Evolutionary conservation across 805 yeast species (phyloP), one percentile per base, ranked within the genome.

Genomic region (Candida awuae): DNA sequence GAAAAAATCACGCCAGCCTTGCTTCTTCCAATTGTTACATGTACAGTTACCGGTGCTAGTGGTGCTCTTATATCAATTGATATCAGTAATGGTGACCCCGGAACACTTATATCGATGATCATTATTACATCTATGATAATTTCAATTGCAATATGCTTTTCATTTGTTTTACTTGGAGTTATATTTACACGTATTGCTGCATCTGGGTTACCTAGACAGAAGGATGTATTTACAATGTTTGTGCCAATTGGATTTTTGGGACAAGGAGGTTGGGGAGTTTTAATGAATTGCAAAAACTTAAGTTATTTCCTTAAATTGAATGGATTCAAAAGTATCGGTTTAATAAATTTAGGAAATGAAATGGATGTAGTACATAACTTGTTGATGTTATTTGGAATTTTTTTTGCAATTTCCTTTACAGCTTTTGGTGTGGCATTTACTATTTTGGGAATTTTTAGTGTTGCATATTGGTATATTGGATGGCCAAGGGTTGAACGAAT

Each of bases 161-260:
- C 49, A 23, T 32, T 42, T 16, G 25, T 47, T 7, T 59, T 71
- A 14, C 56, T 84, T 25, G 81, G 85, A 0, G 62, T 83, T 3
- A 77, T 78, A 54, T 62, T 80, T 44, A 68, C 80, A 68, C 75
- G 77, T 39, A 58, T 84, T 18, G 55, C 79, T 18, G 59, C 75
- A 2, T 64, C 70, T 52, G 78, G 78, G 47, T 58, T 79, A 19
- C 88, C 94, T 2, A 61, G 68, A 6, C 69, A 76, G 40, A 55
- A 59, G 8, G 47, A 50, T 9, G 69, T 81, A 2, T 80, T 80
- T 53, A 70, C 87, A n/a, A 61, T 76, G 34, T 84, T 86, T 53
- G 68, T 85, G 37, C 87, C 94, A 1, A 64, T 86, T 33, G 96
- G 96, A 7, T 79, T 88, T 30, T 57, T 83, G 53, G 95, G 95